These are phyloP conservation scores for Ophiostoma quercus DNA, from an alignment of 2,329 filamentous ascomycete genomes.

Conservation along the genomic window DNA sequence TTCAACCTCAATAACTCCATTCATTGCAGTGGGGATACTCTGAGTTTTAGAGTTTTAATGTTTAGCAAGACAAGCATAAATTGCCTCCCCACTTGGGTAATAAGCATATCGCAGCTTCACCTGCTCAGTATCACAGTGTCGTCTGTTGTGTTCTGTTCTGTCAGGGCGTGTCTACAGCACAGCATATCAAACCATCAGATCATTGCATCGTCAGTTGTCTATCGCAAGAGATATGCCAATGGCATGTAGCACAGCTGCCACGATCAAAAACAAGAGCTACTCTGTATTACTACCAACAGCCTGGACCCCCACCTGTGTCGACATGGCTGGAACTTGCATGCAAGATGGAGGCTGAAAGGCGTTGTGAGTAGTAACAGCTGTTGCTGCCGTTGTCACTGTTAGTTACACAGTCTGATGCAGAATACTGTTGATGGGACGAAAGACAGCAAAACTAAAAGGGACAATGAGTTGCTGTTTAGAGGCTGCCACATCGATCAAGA, in stretches of 20 bases:
- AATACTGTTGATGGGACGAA: neutral
- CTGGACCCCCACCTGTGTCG: neutral
- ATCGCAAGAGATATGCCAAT: too few relatives aligned
- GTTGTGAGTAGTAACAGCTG: neutral
- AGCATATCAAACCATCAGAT: too few relatives aligned
- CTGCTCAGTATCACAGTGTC: neutral
- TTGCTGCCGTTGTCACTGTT: neutral
- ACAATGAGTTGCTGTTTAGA: neutral
- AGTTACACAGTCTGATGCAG: neutral
- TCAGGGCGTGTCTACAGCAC: too few relatives aligned
- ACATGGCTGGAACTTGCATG: constrained; percentile 7
- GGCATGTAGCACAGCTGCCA: neutral
- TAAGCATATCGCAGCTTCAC: neutral
- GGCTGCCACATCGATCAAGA: neutral
- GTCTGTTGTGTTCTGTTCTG: too few relatives aligned
- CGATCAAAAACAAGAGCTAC: neutral
- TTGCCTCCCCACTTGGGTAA: neutral
- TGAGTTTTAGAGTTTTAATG: neutral
- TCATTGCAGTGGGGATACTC: neutral
- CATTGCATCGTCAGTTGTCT: too few relatives aligned
- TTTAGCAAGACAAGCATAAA: neutral
- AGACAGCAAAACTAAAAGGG: neutral
- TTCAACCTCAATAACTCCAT: neutral
- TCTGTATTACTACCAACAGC: neutral
- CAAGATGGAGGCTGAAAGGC: constrained; percentile 11